Evolutionary conservation across 768 basidiomycete genomes (phyloP), one percentile per base, ranked within the genome.

Genomic region (Lactarius pseudohatsudake): DNA sequence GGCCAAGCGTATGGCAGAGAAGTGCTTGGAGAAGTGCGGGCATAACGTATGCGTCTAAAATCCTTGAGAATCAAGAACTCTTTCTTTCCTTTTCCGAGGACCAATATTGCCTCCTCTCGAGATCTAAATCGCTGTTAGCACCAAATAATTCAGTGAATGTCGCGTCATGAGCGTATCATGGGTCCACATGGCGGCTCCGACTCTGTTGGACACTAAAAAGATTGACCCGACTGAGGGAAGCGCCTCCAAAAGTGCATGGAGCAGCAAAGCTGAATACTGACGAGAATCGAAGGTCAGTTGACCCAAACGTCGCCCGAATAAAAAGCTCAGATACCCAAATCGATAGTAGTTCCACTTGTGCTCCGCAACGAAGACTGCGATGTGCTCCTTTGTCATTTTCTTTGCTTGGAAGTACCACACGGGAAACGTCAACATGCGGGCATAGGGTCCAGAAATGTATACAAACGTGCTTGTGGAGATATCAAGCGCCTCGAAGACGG

Each of bases 261-360:
- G 95, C 91, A 0, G 85, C 75, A 73, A 96, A 95, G 4, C 95
- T 95, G 72, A 97, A 97, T 0, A 82, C 92, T 94, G 61, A 18
- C 6, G 20, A 10, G 7, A 1, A 6, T 6, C 10, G 6, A 36
- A 57, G 8, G n/a, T 10, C 60, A n/a, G 28, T 36, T 34, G 18
- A 28, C 28, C 10, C 10, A 53, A 20, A 30, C 3, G 43, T 47
- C 43, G 50, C 50, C 34, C 3, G 13, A 22, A 47, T 59, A 34
- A 28, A 47, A 2, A 56, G 32, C 11, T 30, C 1, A 40, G 5
- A 30, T 18, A 74, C 82, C 40, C 70, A 92, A 91, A 71, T 71
- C 89, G 80, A 71, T 96, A 96, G 67, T 26, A 26, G 26, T 26
- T 92, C 91, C 92, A 92, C 72, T 91, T 94, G 18, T 90, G 85